phyloP scores from a whole-genome alignment of 169 alveolate genomes.

The Plasmodium relictum region DNA sequence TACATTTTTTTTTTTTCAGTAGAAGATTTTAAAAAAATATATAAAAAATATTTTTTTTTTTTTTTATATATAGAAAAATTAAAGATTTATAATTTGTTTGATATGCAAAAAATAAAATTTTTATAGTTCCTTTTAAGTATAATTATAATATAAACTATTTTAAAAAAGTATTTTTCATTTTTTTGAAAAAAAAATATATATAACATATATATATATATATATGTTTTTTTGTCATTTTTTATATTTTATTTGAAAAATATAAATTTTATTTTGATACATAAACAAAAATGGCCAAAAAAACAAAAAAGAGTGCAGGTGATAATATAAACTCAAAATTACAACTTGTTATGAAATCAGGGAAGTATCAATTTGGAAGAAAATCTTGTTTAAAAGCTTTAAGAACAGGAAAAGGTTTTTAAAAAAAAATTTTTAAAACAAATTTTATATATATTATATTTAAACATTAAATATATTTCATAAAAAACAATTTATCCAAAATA shows the following conservation, averaged over 20 bases:
- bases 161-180: no score
- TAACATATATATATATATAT: conserved; percentile 6
- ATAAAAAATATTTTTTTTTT: no score
- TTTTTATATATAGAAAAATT: no score
- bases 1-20: no score
- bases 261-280: background rate
- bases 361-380: conserved; percentile 96
- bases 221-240: background rate
- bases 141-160: no score
- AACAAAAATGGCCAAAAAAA: conserved; percentile 91
- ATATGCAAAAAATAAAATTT: no score
- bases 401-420: conserved; percentile 92
- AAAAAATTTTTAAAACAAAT: background rate
- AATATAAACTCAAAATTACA: conserved; percentile 96
- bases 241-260: background rate
- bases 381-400: conserved; percentile 96
- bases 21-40: no score
- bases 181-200: background rate
- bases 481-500: no score
- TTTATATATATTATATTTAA: background rate
- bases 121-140: no score
- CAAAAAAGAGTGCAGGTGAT: conserved; percentile 92
- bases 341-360: conserved; percentile 98
- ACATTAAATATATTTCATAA: no score
- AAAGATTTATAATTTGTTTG: no score